phyloP scores from a whole-genome alignment of 768 basidiomycete species.

The Collybiopsis confluens region DNA sequence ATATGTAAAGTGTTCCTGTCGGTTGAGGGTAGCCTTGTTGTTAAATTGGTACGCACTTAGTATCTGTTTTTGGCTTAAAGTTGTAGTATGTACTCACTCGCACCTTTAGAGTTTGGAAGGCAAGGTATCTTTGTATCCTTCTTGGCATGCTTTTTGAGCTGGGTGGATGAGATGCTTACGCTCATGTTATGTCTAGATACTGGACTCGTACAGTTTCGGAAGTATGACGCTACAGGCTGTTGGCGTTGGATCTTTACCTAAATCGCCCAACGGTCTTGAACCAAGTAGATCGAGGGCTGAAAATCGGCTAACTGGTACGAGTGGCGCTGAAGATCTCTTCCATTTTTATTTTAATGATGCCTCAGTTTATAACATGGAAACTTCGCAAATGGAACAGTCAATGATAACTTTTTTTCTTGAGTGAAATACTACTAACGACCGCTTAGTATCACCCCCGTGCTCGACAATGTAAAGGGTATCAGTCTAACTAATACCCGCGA shows the following conservation, averaged over 20 bases:
- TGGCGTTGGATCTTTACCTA: conserved; percentile 61
- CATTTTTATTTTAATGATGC: not conserved
- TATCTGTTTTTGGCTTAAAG: not conserved
- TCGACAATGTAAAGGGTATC: conserved; percentile 71
- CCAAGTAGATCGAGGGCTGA: conserved; percentile 71
- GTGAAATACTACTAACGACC: conserved; percentile 7
- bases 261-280: conserved; percentile 56
- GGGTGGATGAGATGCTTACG: too few species aligned
- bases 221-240: conserved; percentile 67
- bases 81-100: conserved; percentile 4
- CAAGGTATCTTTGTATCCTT: conserved; percentile 28
- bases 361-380: conserved; percentile 63
- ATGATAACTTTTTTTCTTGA: conserved; percentile 12
- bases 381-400: conserved; percentile 63
- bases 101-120: conserved; percentile 50
- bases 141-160: too few species aligned
- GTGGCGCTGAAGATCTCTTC: not conserved
- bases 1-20: conserved; percentile 77
- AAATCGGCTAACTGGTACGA: conserved; percentile 66
- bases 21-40: conserved; percentile 62
- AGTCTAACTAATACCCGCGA: conserved; percentile 43
- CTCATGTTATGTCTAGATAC: too few species aligned
- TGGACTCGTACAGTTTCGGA: conserved; percentile 56
- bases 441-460: conserved; percentile 62
- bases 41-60: conserved; percentile 45